These are phyloP conservation scores for Candida sojae DNA, from an alignment of 1,139 yeast species.

Conservation along the genomic window DNA sequence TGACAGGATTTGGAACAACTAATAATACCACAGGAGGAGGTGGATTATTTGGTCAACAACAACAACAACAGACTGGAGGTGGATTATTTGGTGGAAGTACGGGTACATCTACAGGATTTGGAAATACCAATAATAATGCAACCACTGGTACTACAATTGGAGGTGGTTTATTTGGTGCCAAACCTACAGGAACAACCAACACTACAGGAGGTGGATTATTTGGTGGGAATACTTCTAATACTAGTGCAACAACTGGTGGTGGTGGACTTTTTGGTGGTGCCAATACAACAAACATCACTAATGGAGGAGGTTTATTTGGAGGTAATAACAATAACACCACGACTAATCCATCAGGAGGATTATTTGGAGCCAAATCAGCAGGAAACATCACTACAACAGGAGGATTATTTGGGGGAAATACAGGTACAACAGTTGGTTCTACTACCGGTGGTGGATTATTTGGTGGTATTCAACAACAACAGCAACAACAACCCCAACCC, in stretches of 20 bases:
- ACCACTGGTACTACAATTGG: slow-evolving; percentile 5
- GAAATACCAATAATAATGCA: neutral
- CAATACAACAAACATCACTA: slow-evolving; percentile 5
- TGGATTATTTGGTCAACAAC: slow-evolving; percentile 4
- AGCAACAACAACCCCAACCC: slow-evolving; percentile 13
- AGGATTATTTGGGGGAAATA: too few relatives aligned
- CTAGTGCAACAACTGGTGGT: slow-evolving; percentile 8
- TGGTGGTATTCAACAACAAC: slow-evolving; percentile 15
- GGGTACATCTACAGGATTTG: neutral
- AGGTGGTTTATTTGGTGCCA: slow-evolving; percentile 3
- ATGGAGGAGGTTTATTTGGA: slow-evolving; percentile 4
- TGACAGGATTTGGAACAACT: slow-evolving; percentile 4
- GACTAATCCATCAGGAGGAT: too few relatives aligned
- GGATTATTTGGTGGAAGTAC: neutral
- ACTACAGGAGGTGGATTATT: neutral
- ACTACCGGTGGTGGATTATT: slow-evolving; percentile 18
- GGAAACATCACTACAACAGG: too few relatives aligned
- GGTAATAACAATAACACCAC: too few relatives aligned
- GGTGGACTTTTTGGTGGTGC: slow-evolving; percentile 16
- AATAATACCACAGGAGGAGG: slow-evolving; percentile 6
- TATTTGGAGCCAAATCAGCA: too few relatives aligned
- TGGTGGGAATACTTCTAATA: neutral
- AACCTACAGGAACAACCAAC: slow-evolving; percentile 3
- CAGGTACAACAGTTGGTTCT: slow-evolving; percentile 11
- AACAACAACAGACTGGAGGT: neutral